Conservation (phyloP, 257 asterid species). For the Parsonsia alboflavescens region DNA sequence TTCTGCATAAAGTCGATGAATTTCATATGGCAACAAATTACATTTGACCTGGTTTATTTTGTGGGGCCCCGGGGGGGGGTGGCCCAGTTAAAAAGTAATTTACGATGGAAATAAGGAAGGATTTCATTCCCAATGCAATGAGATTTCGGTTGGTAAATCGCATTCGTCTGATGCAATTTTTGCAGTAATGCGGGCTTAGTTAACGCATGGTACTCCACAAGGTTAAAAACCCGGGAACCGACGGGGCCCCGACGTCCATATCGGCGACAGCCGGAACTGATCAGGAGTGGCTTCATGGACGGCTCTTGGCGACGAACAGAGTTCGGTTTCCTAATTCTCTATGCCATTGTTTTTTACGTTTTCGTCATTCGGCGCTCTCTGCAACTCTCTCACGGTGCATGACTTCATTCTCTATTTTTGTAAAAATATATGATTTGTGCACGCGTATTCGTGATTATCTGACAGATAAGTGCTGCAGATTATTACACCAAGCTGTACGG, state of each 20-base stretch:
- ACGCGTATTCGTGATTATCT: slow-evolving; percentile 4
- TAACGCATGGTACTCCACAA: no score
- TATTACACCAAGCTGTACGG: slow-evolving; percentile 61
- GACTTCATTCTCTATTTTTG: neutral
- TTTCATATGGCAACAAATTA: no score
- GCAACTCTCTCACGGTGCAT: slow-evolving; percentile 68
- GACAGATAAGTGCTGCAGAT: slow-evolving; percentile 39
- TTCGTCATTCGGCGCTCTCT: slow-evolving; percentile 73
- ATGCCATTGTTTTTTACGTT: slow-evolving; percentile 59
- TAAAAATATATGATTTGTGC: neutral
- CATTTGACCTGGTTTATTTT: no score
- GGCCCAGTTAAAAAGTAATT: no score
- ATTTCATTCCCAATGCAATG: no score
- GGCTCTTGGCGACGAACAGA: slow-evolving; percentile 61
- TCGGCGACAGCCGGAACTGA: neutral
- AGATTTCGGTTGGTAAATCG: no score
- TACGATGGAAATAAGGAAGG: no score
- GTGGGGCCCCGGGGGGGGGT: no score
- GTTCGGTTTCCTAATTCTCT: slow-evolving; percentile 54
- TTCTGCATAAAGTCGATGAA: no score
- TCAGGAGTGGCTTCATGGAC: slow-evolving; percentile 3
- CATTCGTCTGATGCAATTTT: no score
- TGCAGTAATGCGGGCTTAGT: no score
- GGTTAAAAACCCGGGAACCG: no score
- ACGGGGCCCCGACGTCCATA: neutral